Conservation (phyloP, 192 early-diverging fungal genomes). For the Coemansia sp. region DNA sequence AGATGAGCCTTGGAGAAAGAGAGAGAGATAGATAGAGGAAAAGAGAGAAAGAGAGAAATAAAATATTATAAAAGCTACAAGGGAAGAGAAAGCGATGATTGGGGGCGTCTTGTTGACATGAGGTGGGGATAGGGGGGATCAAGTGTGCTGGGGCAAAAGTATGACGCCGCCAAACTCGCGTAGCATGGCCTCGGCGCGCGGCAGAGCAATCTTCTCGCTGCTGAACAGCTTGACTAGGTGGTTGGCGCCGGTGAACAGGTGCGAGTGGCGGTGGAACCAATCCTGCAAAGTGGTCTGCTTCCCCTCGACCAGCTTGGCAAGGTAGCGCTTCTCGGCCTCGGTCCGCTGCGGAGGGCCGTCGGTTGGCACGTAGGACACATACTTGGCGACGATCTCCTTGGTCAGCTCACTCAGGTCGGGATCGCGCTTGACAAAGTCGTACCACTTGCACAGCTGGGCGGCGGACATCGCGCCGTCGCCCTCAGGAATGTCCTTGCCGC, state of each 20-base stretch:
- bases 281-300: constrained; percentile 33
- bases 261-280: constrained; percentile 50
- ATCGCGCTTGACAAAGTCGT: constrained; percentile 36
- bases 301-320: constrained; percentile 24
- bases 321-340: constrained; percentile 37
- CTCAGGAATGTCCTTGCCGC: constrained; percentile 32
- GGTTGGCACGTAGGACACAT: constrained; percentile 42
- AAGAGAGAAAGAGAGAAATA: too few species aligned
- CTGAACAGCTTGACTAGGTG: constrained; percentile 48
- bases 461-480: neutral
- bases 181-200: constrained; percentile 29
- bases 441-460: constrained; percentile 28
- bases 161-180: constrained; percentile 36
- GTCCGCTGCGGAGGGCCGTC: constrained; percentile 32
- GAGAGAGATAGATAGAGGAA: too few species aligned
- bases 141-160: constrained; percentile 39
- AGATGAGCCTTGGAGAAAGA: neutral
- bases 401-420: constrained; percentile 38
- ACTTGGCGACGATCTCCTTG: constrained; percentile 31
- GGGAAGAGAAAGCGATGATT: too few species aligned
- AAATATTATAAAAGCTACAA: too few species aligned
- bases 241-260: constrained; percentile 45
- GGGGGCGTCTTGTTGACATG: too few species aligned
- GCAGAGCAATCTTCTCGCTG: constrained; percentile 27
- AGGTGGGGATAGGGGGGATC: too few species aligned